Base-by-base conservation (phyloP, 2,329 filamentous ascomycete genomes). In the Blastomyces percursus region DNA sequence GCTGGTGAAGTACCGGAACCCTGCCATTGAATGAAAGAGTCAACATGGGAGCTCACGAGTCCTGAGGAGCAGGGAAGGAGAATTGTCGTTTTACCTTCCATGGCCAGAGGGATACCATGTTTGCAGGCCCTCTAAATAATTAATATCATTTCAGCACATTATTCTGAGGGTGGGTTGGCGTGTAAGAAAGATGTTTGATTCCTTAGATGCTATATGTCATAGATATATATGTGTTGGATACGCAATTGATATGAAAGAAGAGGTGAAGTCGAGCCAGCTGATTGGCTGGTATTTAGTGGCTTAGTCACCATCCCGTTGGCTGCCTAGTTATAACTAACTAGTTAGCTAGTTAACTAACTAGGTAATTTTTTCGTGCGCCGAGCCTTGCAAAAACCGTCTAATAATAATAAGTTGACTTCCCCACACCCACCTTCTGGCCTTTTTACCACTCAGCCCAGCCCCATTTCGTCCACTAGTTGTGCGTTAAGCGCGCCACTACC, bases 101-200 rank as follows among this genome's bases (percentile, higher is more conserved):
- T 66, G 90, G 90, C 90, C 90, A 94, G 68, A 94, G 82, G 61
- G 87, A 90, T 70, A 92, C 88, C 90, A 94, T 94, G 63, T 50
- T 58, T 59, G 61, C 40, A 46, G 54, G 40, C n/a, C 51, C 55
- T 24, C 24, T 52, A 62, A 16, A 19, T 59, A 40, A 24, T 24
- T 38, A n/a, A 19, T 32, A 4, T 61, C 61, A 54, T 60, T 61
- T 61, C 60, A 51, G 11, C 46, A 21, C 40, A 48, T 48, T 21
- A 46, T 14, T 19, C 16, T 32, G 2, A 3, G 24, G 38, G 21
- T 24, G 30, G 38, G 16, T 16, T 21, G 27, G 9, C 27, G 30
- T 55, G 52, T 16, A 5, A 2, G 8, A 55, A 7, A 5, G 12
- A n/a, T 56, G 32, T 3, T 40, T 56, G 35, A 3, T 38, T 56